Conservation (phyloP, 139 green algal species). For the Picochlorum sp. region DNA sequence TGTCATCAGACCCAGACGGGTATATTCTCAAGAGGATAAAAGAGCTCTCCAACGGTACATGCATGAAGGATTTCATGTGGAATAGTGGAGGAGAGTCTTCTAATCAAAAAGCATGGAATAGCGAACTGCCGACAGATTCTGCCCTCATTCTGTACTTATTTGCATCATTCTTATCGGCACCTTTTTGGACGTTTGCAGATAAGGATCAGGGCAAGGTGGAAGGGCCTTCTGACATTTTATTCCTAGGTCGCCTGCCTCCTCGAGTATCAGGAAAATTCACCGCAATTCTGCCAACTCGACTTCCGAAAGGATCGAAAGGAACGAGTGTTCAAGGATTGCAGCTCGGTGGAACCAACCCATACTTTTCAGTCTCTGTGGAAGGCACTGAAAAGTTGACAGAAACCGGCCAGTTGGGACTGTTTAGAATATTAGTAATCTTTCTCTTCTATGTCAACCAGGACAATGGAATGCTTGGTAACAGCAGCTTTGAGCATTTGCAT, state of each 20-base stretch:
- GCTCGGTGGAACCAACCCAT: slow-evolving; percentile 29
- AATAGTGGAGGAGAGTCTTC: slow-evolving; percentile 40
- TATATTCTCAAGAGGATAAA: slow-evolving; percentile 57
- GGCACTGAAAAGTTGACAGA: slow-evolving; percentile 33
- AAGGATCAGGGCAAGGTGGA: slow-evolving; percentile 8
- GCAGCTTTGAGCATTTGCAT: slow-evolving; percentile 1
- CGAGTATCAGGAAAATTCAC: slow-evolving; percentile 37
- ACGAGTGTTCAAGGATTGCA: slow-evolving; percentile 41
- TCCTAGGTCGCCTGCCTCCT: slow-evolving; percentile 42
- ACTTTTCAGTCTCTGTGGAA: slow-evolving; percentile 40
- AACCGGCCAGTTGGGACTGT: slow-evolving; percentile 7
- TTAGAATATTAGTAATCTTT: neutral
- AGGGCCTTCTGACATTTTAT: slow-evolving; percentile 27
- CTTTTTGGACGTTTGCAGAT: slow-evolving; percentile 50
- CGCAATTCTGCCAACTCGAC: slow-evolving; percentile 53
- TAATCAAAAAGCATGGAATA: slow-evolving; percentile 45
- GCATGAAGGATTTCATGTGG: slow-evolving; percentile 50
- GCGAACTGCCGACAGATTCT: slow-evolving; percentile 66
- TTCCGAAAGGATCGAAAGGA: slow-evolving; percentile 26
- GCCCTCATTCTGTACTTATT: slow-evolving; percentile 71
- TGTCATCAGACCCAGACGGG: slow-evolving; percentile 45
- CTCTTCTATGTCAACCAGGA: neutral
- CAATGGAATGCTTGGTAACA: neutral
- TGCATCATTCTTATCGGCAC: slow-evolving; percentile 60
- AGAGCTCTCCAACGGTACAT: slow-evolving; percentile 42